Evolutionary conservation across 2,329 filamentous ascomycete species (phyloP).

Genomic region (Epichloe scottii): DNA sequence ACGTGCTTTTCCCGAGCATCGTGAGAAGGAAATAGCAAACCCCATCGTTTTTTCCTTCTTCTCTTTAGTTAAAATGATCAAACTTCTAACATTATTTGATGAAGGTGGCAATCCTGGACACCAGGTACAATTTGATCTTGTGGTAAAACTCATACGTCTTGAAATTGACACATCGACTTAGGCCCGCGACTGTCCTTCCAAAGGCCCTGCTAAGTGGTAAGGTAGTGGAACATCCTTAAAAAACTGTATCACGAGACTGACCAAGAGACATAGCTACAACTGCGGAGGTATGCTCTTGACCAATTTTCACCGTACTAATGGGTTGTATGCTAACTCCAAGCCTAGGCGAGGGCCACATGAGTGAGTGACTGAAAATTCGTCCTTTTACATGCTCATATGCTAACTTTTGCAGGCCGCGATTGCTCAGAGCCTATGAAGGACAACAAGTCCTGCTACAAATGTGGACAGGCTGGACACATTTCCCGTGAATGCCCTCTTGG

Average conservation of each 20-base stretch:
- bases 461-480: constrained; percentile 77
- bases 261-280: constrained; percentile 53
- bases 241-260: constrained; percentile 9
- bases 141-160: constrained; percentile 1
- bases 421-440: constrained; percentile 85
- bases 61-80: neutral
- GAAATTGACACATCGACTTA: constrained; percentile 22
- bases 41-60: neutral
- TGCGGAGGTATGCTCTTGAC: constrained; percentile 52
- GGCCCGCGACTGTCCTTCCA: constrained; percentile 79
- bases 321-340: constrained; percentile 13
- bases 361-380: constrained; percentile 34
- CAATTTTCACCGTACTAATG: neutral
- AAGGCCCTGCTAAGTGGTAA: constrained; percentile 71
- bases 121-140: constrained; percentile 46
- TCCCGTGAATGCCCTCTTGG: constrained; percentile 68
- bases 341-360: constrained; percentile 59
- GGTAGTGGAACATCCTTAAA: constrained; percentile 15
- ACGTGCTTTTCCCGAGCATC: neutral
- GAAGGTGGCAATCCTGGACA: constrained; percentile 61
- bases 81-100: neutral
- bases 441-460: constrained; percentile 65
- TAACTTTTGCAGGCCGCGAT: constrained; percentile 56
- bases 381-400: neutral
- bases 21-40: neutral